Percentiles rank a stretch among this genome's conserved stretches.
Evolutionary conservation across 768 basidiomycete species (phyloP).

Genomic region (Sporobolomyces phaffii): DNA sequence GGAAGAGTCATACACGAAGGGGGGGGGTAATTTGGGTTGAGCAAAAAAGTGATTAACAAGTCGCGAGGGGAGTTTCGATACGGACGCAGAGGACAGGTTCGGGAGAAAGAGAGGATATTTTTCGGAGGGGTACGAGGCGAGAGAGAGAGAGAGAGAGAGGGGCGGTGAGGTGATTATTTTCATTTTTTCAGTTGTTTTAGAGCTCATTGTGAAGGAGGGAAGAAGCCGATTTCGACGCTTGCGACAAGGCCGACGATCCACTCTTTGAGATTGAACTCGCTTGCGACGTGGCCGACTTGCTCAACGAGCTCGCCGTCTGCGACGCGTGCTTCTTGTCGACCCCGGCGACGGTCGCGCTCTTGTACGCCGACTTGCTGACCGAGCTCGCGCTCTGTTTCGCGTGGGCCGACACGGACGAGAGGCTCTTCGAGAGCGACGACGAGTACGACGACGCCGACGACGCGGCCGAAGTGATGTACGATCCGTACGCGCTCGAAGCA

Average conservation of each 20-base stretch:
- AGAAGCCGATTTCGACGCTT: conserved; percentile 15
- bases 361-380: conserved; percentile 19
- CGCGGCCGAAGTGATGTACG: conserved; percentile 15
- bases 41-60: too few species aligned
- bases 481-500: conserved; percentile 18
- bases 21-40: too few species aligned
- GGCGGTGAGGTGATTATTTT: too few species aligned
- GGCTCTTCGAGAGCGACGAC: conserved; percentile 23
- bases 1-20: too few species aligned
- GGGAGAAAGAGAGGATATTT: too few species aligned
- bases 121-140: too few species aligned
- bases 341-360: conserved; percentile 11
- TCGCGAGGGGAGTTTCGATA: too few species aligned
- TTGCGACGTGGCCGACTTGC: neutral
- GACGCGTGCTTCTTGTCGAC: conserved; percentile 6
- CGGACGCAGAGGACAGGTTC: too few species aligned
- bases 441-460: conserved; percentile 22
- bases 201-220: conserved; percentile 17
- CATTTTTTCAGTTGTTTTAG: too few species aligned
- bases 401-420: conserved; percentile 5
- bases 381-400: conserved; percentile 5
- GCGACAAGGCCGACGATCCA: neutral
- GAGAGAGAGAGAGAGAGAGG: too few species aligned
- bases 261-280: neutral
- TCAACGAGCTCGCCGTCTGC: neutral